phyloP scores from a whole-genome alignment of 164 flowering plant genomes.

The Saururus chinensis region DNA sequence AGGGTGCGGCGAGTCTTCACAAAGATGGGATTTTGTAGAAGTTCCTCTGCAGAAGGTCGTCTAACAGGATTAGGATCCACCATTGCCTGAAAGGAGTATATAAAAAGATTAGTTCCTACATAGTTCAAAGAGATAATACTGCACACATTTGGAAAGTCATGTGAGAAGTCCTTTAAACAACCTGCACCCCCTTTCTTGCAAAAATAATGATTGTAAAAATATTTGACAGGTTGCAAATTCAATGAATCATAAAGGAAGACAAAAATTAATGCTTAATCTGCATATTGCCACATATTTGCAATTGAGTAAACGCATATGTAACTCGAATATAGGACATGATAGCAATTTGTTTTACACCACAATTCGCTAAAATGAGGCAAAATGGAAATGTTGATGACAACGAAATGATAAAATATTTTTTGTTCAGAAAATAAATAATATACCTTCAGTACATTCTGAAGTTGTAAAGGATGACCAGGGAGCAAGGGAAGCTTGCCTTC shows the following conservation, averaged over 20 bases:
- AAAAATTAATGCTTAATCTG: too few species aligned
- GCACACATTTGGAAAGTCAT: too few species aligned
- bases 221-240: too few species aligned
- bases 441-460: constrained; percentile 90
- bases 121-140: too few species aligned
- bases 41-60: constrained; percentile 83
- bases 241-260: too few species aligned
- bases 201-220: too few species aligned
- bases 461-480: constrained; percentile 74
- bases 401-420: background rate
- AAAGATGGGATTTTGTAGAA: constrained; percentile 60
- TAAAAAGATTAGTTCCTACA: background rate
- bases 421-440: background rate
- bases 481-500: constrained; percentile 82
- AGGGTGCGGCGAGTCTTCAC: constrained; percentile 16
- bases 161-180: background rate
- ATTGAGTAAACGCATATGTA: too few species aligned
- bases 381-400: background rate
- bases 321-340: too few species aligned
- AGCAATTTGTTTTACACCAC: too few species aligned
- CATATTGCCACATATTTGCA: too few species aligned
- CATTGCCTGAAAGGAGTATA: constrained; percentile 50
- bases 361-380: background rate
- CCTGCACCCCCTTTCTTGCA: too few species aligned
- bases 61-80: constrained; percentile 69